Conservation (phyloP, 352 stramenopile species). For the Globisporangium viniferum region DNA sequence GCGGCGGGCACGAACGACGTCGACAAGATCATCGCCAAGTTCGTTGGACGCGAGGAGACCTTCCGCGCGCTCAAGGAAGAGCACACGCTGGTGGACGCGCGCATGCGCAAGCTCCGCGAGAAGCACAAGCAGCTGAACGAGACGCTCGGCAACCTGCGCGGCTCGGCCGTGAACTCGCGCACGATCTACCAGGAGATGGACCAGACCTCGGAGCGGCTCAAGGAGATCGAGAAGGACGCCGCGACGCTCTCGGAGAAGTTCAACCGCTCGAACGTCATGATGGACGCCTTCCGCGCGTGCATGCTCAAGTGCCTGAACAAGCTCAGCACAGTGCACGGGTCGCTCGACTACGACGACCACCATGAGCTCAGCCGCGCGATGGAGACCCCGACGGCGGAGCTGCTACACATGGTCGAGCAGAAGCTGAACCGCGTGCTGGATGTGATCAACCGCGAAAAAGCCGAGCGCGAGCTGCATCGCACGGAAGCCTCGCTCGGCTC, state of each 20-base stretch:
- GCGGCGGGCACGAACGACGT: conserved; percentile 75
- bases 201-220: conserved; percentile 74
- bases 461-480: conserved; percentile 75
- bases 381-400: conserved; percentile 62
- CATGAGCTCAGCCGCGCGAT: conserved; percentile 65
- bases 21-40: conserved; percentile 82
- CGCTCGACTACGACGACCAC: conserved; percentile 71
- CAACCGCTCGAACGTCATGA: conserved; percentile 74
- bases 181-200: conserved; percentile 87
- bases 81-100: conserved; percentile 63
- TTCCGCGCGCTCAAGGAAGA: conserved; percentile 74
- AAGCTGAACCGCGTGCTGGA: conserved; percentile 81
- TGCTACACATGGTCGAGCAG: conserved; percentile 79
- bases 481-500: conserved; percentile 41
- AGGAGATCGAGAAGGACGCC: conserved; percentile 82
- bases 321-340: conserved; percentile 67
- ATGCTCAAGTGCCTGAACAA: conserved; percentile 82
- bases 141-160: conserved; percentile 50
- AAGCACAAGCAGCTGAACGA: conserved; percentile 79
- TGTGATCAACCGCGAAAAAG: conserved; percentile 81
- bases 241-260: conserved; percentile 60
- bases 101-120: conserved; percentile 74
- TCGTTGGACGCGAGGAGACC: conserved; percentile 63
- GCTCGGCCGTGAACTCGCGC: conserved; percentile 72
- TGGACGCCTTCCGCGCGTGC: conserved; percentile 78